These are phyloP conservation scores for Hyphodiscus hymeniophilus DNA, from an alignment of 495 filamentous ascomycete species.

Conservation along the genomic window DNA sequence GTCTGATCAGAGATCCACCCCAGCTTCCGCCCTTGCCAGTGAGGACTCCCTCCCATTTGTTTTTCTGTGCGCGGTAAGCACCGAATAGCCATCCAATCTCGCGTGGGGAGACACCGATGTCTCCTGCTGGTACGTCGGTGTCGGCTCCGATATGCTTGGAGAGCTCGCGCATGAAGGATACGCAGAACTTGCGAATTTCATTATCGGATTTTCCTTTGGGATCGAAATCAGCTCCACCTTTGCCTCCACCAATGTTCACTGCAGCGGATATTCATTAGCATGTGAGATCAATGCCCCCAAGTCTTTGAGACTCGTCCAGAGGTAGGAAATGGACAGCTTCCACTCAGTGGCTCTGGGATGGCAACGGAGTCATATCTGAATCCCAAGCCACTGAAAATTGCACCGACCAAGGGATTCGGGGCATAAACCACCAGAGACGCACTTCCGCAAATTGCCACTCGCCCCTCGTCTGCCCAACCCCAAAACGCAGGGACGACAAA, in stretches of 20 bases:
- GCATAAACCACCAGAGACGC: too few relatives aligned
- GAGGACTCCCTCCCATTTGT: constrained; percentile 89
- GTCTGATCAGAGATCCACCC: constrained; percentile 91
- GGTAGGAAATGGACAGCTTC: too few relatives aligned
- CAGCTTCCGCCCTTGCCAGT: constrained; percentile 91
- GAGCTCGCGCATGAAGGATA: constrained; percentile 91
- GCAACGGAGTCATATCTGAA: too few relatives aligned
- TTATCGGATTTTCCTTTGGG: constrained; percentile 97
- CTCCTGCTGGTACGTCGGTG: constrained; percentile 90
- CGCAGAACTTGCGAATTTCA: constrained; percentile 97
- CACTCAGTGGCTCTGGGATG: too few relatives aligned
- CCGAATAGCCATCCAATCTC: constrained; percentile 96
- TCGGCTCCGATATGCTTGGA: constrained; percentile 93
- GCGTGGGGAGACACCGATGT: constrained; percentile 85
- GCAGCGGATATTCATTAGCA: not conserved
- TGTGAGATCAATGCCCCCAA: not conserved
- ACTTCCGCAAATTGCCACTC: too few relatives aligned
- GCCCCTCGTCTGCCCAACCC: too few relatives aligned
- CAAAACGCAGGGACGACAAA: too few relatives aligned
- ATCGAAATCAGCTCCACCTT: constrained; percentile 98
- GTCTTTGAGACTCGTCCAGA: not conserved
- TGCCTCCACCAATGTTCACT: constrained; percentile 96
- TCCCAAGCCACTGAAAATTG: too few relatives aligned
- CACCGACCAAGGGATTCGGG: too few relatives aligned
- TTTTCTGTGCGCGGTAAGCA: constrained; percentile 80